A percentile compares a stretch with the other conserved stretches of the same genome.
These are phyloP conservation scores for Fusarium goolgardi DNA, from an alignment of 2,329 filamentous ascomycete species.

Conservation along the genomic window DNA sequence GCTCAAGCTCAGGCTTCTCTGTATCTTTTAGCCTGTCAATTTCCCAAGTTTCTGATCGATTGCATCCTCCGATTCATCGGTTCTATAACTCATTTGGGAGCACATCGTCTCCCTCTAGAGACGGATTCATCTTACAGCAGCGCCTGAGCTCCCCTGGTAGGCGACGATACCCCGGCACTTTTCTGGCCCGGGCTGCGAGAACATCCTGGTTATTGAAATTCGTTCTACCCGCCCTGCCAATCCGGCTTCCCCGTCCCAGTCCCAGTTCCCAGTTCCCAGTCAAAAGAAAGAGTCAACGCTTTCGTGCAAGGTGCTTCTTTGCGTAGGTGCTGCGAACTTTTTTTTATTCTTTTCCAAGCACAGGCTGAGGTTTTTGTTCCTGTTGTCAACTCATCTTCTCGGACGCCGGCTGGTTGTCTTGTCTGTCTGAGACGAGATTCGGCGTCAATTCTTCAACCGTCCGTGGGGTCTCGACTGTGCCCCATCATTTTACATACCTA, in stretches of 20 bases:
- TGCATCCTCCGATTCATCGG: constrained; percentile 28
- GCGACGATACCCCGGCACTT: constrained; percentile 27
- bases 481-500: constrained; percentile 26
- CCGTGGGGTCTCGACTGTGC: constrained; percentile 32
- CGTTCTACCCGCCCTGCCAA: constrained; percentile 40
- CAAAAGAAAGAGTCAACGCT: constrained; percentile 32
- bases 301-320: constrained; percentile 38
- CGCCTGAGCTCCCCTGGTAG: constrained; percentile 37
- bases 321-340: constrained; percentile 43
- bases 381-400: constrained; percentile 13
- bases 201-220: constrained; percentile 37
- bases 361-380: constrained; percentile 26
- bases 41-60: constrained; percentile 30
- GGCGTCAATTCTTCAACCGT: constrained; percentile 40
- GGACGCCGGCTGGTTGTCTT: constrained; percentile 43
- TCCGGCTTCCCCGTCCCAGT: constrained; percentile 44
- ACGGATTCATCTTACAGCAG: constrained; percentile 34
- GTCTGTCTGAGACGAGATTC: constrained; percentile 39
- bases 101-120: constrained; percentile 23
- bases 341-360: constrained; percentile 32
- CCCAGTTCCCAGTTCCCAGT: constrained; percentile 1
- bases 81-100: constrained; percentile 26
- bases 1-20: constrained; percentile 14
- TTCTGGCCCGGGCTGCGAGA: constrained; percentile 28
- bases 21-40: constrained; percentile 16